A percentile compares a stretch with the other conserved stretches of the same genome.
Evolutionary conservation across 176 grass and related monocot species (phyloP).

Genomic region (Alopecurus myosuroides): DNA sequence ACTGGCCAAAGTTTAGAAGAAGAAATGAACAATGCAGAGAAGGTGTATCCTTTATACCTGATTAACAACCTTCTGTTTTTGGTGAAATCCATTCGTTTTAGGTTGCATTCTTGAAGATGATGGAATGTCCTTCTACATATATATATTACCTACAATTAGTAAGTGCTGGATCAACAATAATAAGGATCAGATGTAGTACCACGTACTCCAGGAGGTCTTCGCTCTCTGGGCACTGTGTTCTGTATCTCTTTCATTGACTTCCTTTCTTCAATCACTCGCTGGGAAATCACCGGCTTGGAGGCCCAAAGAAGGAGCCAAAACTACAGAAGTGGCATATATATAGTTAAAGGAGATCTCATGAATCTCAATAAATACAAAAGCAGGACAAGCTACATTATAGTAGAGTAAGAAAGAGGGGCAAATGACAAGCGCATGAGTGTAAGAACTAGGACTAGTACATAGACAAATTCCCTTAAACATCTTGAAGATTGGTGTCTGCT

Average conservation of each 20-base stretch:
- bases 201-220: constrained; percentile 40
- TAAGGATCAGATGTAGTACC: background rate
- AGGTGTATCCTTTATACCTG: constrained; percentile 51
- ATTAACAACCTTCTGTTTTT: constrained; percentile 63
- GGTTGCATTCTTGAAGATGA: constrained; percentile 44
- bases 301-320: constrained; percentile 98
- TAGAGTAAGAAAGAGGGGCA: background rate
- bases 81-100: constrained; percentile 46
- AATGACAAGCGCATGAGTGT: background rate
- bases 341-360: background rate
- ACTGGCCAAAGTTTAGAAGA: constrained; percentile 11
- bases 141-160: constrained; percentile 1
- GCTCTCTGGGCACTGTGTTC: constrained; percentile 31
- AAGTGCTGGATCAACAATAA: constrained; percentile 11
- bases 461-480: background rate
- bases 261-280: constrained; percentile 89
- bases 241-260: constrained; percentile 68
- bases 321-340: constrained; percentile 34
- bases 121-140: constrained; percentile 53
- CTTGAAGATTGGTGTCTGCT: background rate
- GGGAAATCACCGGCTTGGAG: constrained; percentile 77
- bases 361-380: background rate
- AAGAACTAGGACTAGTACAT: background rate
- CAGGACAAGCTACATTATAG: background rate
- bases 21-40: constrained; percentile 22